Evolutionary conservation across 129 eudicot species (phyloP), one percentile per base, ranked within the genome.

Genomic region (Pulicaria dysenterica): DNA sequence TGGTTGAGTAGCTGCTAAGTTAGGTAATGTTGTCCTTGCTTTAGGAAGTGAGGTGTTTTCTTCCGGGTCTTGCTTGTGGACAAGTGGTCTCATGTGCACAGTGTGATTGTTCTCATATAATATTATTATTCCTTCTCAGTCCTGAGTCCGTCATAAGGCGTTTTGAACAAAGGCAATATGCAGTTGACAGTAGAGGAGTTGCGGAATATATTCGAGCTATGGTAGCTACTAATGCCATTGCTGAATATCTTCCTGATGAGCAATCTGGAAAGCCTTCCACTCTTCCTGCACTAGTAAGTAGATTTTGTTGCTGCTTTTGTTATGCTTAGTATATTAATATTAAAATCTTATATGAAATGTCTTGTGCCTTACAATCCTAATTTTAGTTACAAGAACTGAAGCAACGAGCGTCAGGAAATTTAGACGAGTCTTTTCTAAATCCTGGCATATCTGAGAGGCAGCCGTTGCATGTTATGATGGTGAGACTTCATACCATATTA

Each of bases 381-480:
- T 67, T 65, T 76, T 71, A 92, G 97, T 68, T 92, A 85, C 85
- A 86, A 83, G 96, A 92, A 69, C 71, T 92, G 79, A 83, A 89
- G 79, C 86, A 86, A 48, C 89, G 97, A 43, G 96, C 88, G 3
- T 84, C 94, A 64, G 97, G 94, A 39, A 92, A 87, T 79, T 72
- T 77, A 73, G 97, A 89, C 16, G 96, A 92, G 77, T 82, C 88
- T 19, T 83, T 83, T 70, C 40, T 75, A 67, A 92, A 43, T 77
- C 98, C 98, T 50, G 98, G 98, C 59, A 75, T 87, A 79, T 92
- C 98, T 11, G 96, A 89, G 67, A 92, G 89, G 87, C 98, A 87
- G 87, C 98, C 98, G 62, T 82, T 92, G 81, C 98, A 92, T 83
- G 97, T 92, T 10, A 84, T 92, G 76, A 89, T 92, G 98, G 96